A percentile compares a stretch with the other conserved stretches of the same genome.
Evolutionary conservation across 176 grass and related monocot genomes (phyloP).

Genomic region (Calamus simplicifolius): DNA sequence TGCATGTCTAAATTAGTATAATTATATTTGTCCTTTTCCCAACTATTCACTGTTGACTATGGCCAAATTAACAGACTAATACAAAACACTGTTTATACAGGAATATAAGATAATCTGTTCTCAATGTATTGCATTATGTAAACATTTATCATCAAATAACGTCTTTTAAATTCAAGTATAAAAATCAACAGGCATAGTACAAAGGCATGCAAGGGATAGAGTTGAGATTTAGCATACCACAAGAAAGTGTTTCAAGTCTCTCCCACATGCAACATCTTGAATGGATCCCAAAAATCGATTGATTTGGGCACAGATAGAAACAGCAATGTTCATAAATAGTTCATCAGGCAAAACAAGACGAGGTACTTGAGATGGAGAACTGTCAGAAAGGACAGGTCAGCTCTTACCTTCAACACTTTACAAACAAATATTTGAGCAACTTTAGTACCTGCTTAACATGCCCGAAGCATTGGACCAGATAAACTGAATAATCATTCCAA

Average conservation of each 20-base stretch:
- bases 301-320: slow-evolving; percentile 40
- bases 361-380: slow-evolving; percentile 51
- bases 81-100: no score
- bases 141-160: no score
- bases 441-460: slow-evolving; percentile 33
- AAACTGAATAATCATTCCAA: slow-evolving; percentile 67
- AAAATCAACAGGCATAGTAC: no score
- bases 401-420: slow-evolving; percentile 1
- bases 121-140: no score
- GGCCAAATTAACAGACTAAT: no score
- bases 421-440: slow-evolving; percentile 5
- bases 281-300: slow-evolving; percentile 64
- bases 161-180: no score
- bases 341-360: slow-evolving; percentile 62
- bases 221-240: slow-evolving; percentile 29
- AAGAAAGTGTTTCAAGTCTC: slow-evolving; percentile 69
- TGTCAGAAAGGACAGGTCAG: slow-evolving; percentile 15
- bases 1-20: no score
- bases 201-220: no score
- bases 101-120: no score
- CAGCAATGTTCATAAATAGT: slow-evolving; percentile 57
- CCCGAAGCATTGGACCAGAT: slow-evolving; percentile 59
- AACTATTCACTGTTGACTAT: no score
- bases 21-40: no score
- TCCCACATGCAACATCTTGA: slow-evolving; percentile 77